A percentile compares a stretch with the other conserved stretches of the same genome.
These are phyloP conservation scores for Trichopus zeylanicus DNA, from an alignment of 116 monocot species.

Conservation along the genomic window DNA sequence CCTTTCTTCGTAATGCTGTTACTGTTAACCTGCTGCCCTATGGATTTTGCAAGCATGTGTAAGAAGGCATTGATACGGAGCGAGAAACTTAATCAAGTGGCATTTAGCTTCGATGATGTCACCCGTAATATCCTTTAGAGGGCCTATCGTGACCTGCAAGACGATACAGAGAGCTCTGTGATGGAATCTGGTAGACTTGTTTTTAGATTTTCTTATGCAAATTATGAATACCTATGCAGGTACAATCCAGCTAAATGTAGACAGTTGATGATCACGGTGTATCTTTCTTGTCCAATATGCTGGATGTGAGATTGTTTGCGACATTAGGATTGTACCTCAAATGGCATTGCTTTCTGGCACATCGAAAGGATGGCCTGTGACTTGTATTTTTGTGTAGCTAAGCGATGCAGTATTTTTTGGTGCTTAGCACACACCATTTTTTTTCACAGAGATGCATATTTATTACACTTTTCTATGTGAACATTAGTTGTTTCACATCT, in stretches of 20 bases:
- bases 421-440: neutral
- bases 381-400: too few relatives aligned
- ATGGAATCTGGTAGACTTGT: conserved; percentile 27
- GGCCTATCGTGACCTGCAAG: conserved; percentile 36
- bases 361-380: too few relatives aligned
- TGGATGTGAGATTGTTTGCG: conserved; percentile 19
- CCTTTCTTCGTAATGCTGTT: conserved; percentile 57
- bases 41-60: conserved; percentile 75
- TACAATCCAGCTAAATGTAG: conserved; percentile 14
- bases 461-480: neutral
- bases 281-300: neutral
- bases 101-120: conserved; percentile 54
- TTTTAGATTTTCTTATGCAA: conserved; percentile 74
- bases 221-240: conserved; percentile 42
- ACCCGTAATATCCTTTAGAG: conserved; percentile 57
- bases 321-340: neutral
- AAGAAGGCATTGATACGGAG: conserved; percentile 66
- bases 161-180: conserved; percentile 8
- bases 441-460: neutral
- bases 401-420: neutral
- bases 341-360: neutral
- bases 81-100: conserved; percentile 47
- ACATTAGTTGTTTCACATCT: neutral
- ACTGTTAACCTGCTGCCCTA: conserved; percentile 78
- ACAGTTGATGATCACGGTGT: conserved; percentile 14